A percentile compares a stretch with the other conserved stretches of the same genome.
These are phyloP conservation scores for Plasmodium cynomolgi DNA, from an alignment of 169 alveolate species.

Conservation along the genomic window DNA sequence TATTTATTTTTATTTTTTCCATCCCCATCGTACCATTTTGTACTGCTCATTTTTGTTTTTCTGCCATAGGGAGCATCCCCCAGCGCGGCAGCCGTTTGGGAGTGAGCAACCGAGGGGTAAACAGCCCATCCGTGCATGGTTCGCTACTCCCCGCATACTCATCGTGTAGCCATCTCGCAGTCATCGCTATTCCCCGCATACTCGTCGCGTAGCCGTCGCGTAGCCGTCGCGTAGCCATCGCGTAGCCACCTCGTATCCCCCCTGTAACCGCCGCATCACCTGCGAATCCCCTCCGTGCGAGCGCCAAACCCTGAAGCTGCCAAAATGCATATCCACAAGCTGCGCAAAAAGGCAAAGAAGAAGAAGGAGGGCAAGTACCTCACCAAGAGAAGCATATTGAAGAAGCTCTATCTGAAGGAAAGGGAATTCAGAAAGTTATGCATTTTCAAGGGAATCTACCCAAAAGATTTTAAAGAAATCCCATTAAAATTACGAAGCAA, in stretches of 20 bases:
- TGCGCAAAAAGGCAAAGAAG: conserved; percentile 89
- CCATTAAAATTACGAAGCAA: conserved; percentile 83
- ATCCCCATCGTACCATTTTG: background rate
- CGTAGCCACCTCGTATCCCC: too few relatives aligned
- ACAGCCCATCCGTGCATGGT: background rate
- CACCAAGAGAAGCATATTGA: conserved; percentile 93
- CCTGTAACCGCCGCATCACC: background rate
- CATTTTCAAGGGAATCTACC: conserved; percentile 98
- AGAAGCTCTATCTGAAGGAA: conserved; percentile 91
- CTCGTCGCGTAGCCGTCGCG: too few relatives aligned
- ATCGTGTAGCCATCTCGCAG: too few relatives aligned
- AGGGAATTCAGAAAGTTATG: conserved; percentile 97
- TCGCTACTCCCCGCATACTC: background rate
- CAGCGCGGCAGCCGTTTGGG: background rate
- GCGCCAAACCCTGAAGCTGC: background rate
- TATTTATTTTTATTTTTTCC: too few relatives aligned
- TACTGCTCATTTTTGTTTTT: background rate
- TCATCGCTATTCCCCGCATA: too few relatives aligned
- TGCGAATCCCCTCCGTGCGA: too few relatives aligned
- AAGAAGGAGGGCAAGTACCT: conserved; percentile 93
- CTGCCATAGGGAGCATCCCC: background rate
- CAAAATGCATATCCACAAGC: conserved; percentile 64
- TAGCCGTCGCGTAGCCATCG: too few relatives aligned
- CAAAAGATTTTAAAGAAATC: conserved; percentile 98
- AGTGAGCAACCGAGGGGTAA: background rate